A percentile compares a stretch with the other conserved stretches of the same genome.
These are phyloP conservation scores for Cystobasidium slooffiae DNA, from an alignment of 1,284 basidiomycete genomes.

Conservation along the genomic window DNA sequence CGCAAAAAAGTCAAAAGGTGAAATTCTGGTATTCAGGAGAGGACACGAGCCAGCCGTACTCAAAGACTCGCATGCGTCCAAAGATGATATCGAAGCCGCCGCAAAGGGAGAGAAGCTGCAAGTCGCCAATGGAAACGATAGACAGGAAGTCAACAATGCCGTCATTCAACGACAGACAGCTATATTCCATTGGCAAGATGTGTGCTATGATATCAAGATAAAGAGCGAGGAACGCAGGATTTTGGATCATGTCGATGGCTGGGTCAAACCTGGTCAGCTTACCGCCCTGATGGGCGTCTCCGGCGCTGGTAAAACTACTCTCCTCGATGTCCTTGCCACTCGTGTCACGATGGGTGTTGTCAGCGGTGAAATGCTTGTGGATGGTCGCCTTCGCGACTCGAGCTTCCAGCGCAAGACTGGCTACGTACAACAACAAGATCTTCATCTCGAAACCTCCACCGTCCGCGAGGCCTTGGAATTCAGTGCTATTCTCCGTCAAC, in stretches of 20 bases:
- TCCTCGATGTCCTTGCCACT: slow-evolving; percentile 72
- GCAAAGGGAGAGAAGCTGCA: slow-evolving; percentile 45
- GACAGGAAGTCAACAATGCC: slow-evolving; percentile 43
- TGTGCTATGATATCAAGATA: slow-evolving; percentile 62
- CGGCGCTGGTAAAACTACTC: slow-evolving; percentile 68
- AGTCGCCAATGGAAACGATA: slow-evolving; percentile 39
- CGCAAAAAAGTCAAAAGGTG: slow-evolving; percentile 61
- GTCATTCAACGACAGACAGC: slow-evolving; percentile 58
- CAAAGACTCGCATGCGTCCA: slow-evolving; percentile 47
- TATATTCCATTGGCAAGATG: slow-evolving; percentile 60
- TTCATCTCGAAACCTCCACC: slow-evolving; percentile 62
- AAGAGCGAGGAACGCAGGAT: slow-evolving; percentile 59
- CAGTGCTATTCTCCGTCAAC: slow-evolving; percentile 80
- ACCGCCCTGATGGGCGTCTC: slow-evolving; percentile 74
- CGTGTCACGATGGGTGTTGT: slow-evolving; percentile 81
- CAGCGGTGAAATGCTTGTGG: slow-evolving; percentile 74
- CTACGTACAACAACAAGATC: slow-evolving; percentile 81
- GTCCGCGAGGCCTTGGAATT: slow-evolving; percentile 84
- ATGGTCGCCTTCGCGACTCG: slow-evolving; percentile 70
- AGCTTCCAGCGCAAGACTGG: slow-evolving; percentile 77
- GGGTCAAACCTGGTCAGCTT: slow-evolving; percentile 74
- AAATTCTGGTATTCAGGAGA: slow-evolving; percentile 61
- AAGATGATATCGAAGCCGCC: slow-evolving; percentile 50
- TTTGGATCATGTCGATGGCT: slow-evolving; percentile 70
- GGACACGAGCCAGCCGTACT: slow-evolving; percentile 57